These are phyloP conservation scores for Ogataea neopini DNA, from an alignment of 805 yeast species.

Conservation along the genomic window DNA sequence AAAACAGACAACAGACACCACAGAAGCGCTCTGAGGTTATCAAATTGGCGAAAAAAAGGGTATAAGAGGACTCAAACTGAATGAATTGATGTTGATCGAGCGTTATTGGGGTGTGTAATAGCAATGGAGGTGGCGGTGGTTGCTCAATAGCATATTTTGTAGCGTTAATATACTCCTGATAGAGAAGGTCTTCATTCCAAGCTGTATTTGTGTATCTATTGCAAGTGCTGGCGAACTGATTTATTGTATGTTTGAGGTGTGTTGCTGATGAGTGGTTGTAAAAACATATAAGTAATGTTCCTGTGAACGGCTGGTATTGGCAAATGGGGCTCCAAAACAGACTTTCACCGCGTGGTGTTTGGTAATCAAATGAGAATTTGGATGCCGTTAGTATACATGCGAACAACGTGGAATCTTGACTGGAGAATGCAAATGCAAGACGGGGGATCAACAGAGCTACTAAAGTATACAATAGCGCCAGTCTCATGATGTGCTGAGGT, in stretches of 20 bases:
- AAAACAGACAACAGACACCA: constrained; percentile 22
- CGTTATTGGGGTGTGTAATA: constrained; percentile 21
- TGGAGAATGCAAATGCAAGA: constrained; percentile 2
- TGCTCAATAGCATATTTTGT: constrained; percentile 6
- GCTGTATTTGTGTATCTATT: constrained; percentile 9
- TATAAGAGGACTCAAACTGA: constrained; percentile 19
- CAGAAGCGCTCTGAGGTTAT: constrained; percentile 16
- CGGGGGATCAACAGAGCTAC: background rate
- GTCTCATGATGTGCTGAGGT: background rate
- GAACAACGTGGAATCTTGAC: constrained; percentile 23
- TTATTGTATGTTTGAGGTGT: constrained; percentile 12
- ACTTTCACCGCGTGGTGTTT: constrained; percentile 10
- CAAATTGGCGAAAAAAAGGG: constrained; percentile 25
- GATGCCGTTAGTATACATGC: constrained; percentile 24
- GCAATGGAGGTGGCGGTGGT: background rate
- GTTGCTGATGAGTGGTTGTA: constrained; percentile 14
- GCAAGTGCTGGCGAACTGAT: constrained; percentile 16
- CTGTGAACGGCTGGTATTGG: constrained; percentile 28
- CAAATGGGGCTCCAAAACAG: constrained; percentile 28
- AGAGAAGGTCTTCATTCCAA: constrained; percentile 7
- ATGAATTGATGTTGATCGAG: constrained; percentile 9
- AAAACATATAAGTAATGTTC: constrained; percentile 28
- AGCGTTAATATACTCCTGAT: constrained; percentile 16
- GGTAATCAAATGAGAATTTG: constrained; percentile 22
- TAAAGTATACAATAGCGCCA: background rate